Evolutionary conservation across 345 rosid species (phyloP).

Genomic region (Iberis pinnata): DNA sequence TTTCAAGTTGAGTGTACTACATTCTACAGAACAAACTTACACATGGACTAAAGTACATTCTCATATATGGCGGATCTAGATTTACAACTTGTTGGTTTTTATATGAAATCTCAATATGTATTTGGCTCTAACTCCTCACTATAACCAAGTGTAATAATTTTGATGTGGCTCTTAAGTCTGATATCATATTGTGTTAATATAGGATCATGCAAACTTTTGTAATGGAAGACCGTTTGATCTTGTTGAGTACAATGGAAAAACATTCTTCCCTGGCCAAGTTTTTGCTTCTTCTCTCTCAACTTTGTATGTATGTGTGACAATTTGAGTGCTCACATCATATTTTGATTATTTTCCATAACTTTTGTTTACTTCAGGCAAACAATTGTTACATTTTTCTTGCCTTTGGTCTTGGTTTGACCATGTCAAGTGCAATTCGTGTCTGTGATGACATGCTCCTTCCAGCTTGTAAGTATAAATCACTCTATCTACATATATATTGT

Average conservation of each 20-base stretch:
- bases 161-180: slow-evolving; percentile 6
- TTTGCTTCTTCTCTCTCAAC: neutral
- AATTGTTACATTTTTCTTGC: slow-evolving; percentile 97
- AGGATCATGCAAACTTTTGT: slow-evolving; percentile 96
- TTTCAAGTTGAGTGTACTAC: slow-evolving; percentile 95
- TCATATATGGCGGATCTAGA: neutral
- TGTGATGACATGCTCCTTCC: slow-evolving; percentile 95
- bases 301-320: slow-evolving; percentile 1
- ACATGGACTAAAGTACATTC: slow-evolving; percentile 71
- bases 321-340: slow-evolving; percentile 2
- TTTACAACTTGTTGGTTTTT: too few species aligned
- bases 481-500: too few species aligned
- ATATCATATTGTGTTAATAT: slow-evolving; percentile 16
- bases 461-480: slow-evolving; percentile 61
- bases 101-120: too few species aligned
- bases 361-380: slow-evolving; percentile 61
- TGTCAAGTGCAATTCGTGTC: slow-evolving; percentile 87
- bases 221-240: slow-evolving; percentile 97
- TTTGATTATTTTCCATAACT: neutral
- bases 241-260: slow-evolving; percentile 62
- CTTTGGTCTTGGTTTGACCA: slow-evolving; percentile 86
- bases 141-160: slow-evolving; percentile 4
- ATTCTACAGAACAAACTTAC: slow-evolving; percentile 98
- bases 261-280: slow-evolving; percentile 88
- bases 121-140: neutral